Conservation (phyloP, 2,329 filamentous ascomycete species). For the Epichloe coenophiala region DNA sequence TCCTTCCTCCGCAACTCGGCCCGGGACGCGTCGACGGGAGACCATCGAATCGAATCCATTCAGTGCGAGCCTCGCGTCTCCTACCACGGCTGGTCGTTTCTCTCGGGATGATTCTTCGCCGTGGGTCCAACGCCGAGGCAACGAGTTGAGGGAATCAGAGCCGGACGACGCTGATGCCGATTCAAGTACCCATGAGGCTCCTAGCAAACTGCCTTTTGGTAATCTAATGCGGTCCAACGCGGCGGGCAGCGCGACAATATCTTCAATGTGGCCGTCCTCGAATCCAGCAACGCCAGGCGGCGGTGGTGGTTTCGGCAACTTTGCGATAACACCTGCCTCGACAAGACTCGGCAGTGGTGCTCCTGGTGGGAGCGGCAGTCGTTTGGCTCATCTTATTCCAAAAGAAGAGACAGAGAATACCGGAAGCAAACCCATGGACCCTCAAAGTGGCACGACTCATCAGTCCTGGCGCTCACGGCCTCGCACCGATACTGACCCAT, state of each 20-base stretch:
- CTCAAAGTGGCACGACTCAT: constrained; percentile 24
- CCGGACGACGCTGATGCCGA: constrained; percentile 35
- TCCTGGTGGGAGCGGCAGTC: constrained; percentile 62
- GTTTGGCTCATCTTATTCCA: constrained; percentile 71
- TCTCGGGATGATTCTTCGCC: constrained; percentile 47
- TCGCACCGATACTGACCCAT: constrained; percentile 63
- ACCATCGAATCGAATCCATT: constrained; percentile 58
- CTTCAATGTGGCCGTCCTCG: constrained; percentile 29
- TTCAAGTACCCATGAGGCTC: constrained; percentile 15
- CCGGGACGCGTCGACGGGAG: constrained; percentile 68
- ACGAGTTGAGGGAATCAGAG: constrained; percentile 41
- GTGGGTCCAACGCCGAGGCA: constrained; percentile 42
- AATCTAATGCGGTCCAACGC: constrained; percentile 42
- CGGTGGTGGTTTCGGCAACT: constrained; percentile 77
- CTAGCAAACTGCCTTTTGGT: constrained; percentile 26
- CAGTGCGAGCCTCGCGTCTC: constrained; percentile 42
- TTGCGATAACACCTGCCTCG: constrained; percentile 51
- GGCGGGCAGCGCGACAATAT: constrained; percentile 31
- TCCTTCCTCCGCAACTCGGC: constrained; percentile 56
- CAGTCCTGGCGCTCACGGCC: constrained; percentile 45
- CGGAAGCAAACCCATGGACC: constrained; percentile 36
- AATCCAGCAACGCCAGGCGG: constrained; percentile 51
- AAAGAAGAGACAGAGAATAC: constrained; percentile 63
- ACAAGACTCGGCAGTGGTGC: constrained; percentile 52
- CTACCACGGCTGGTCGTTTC: constrained; percentile 44